Conservation (phyloP, 2,329 filamentous ascomycete species). For the Didymellaceae sp. region DNA sequence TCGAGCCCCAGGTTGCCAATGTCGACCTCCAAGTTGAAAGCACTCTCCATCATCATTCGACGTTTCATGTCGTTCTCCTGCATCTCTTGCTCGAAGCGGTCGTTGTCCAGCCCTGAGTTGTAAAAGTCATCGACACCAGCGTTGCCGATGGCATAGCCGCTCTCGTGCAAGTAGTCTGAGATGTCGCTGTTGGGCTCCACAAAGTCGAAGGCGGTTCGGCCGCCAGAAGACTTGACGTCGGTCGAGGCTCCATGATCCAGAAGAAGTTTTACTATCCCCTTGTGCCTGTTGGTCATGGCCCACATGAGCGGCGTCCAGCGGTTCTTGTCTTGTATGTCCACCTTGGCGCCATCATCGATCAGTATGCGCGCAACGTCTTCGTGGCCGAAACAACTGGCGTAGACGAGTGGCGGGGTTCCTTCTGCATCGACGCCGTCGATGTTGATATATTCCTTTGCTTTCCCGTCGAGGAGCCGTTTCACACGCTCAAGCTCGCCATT, state of each 20-base stretch:
- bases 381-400: conserved; percentile 97
- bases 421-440: conserved; percentile 90
- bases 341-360: conserved; percentile 82
- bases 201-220: conserved; percentile 94
- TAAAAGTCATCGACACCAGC: conserved; percentile 93
- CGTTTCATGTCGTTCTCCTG: conserved; percentile 94
- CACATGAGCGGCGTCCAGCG: conserved; percentile 99
- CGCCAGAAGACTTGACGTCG: conserved; percentile 92
- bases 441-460: conserved; percentile 77
- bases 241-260: conserved; percentile 94
- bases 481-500: conserved; percentile 91
- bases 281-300: conserved; percentile 99
- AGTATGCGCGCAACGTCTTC: conserved; percentile 85
- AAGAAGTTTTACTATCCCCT: conserved; percentile 89
- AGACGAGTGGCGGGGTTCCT: conserved; percentile 94
- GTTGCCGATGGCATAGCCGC: conserved; percentile 87
- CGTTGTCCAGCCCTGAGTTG: conserved; percentile 87
- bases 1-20: conserved; percentile 94
- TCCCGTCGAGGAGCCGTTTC: conserved; percentile 74
- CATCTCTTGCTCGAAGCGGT: conserved; percentile 95
- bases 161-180: conserved; percentile 92
- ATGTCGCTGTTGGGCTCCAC: conserved; percentile 95
- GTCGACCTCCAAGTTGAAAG: conserved; percentile 94
- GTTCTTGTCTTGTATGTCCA: conserved; percentile 93
- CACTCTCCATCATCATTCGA: conserved; percentile 99